Evolutionary conservation across 345 rosid genomes (phyloP).

Genomic region (Erucastrum elatum): DNA sequence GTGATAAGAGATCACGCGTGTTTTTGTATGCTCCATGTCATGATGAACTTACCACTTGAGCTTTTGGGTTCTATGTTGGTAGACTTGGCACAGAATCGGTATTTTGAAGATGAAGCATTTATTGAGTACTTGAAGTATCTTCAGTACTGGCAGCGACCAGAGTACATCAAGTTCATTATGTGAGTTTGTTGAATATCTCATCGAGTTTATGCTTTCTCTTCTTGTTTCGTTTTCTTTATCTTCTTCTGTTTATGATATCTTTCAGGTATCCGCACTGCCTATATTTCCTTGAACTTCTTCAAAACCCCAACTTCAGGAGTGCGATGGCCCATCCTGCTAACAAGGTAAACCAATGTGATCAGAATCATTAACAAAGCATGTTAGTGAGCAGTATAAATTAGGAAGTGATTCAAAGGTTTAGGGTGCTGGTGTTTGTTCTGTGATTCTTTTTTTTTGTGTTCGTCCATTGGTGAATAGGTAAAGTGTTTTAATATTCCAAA

Average conservation of each 20-base stretch:
- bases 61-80: conserved; percentile 25
- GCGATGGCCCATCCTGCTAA: conserved; percentile 98
- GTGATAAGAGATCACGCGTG: background rate
- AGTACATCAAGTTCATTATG: conserved; percentile 89
- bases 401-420: background rate
- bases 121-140: conserved; percentile 97
- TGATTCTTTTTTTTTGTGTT: conserved; percentile 3
- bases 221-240: background rate
- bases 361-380: background rate
- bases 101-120: conserved; percentile 96
- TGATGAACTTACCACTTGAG: conserved; percentile 3
- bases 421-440: conserved; percentile 9
- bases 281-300: conserved; percentile 93
- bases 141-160: conserved; percentile 93
- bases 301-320: conserved; percentile 84
- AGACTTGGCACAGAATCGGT: conserved; percentile 99
- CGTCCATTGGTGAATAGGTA: background rate
- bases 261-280: conserved; percentile 97
- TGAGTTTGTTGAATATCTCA: conserved; percentile 38
- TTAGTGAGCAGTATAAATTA: background rate
- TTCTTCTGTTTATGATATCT: conserved; percentile 29
- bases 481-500: background rate
- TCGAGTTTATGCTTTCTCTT: background rate
- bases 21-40: background rate
- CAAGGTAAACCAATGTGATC: conserved; percentile 57